Conservation (phyloP, 1,284 basidiomycete genomes). For the Porodaedalea pini region DNA sequence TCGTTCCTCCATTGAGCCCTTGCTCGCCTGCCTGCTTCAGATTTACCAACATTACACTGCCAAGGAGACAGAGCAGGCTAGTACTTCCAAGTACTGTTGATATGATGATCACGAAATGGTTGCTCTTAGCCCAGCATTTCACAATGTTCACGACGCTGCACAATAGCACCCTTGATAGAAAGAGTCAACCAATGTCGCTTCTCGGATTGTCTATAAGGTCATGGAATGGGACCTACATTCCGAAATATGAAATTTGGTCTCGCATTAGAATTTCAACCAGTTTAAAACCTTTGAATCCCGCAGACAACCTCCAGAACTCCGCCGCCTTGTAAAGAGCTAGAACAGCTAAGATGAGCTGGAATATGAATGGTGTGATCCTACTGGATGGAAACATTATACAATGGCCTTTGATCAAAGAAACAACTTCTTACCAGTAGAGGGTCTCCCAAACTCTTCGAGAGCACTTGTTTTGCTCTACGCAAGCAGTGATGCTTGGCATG, state of each 20-base stretch:
- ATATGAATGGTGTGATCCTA: not conserved
- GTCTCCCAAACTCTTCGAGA: not conserved
- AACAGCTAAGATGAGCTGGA: not conserved
- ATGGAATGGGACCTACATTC: not conserved
- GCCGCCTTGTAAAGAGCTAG: not conserved
- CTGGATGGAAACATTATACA: not conserved
- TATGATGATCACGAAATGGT: not conserved
- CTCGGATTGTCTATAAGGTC: not conserved
- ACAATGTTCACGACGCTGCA: not conserved
- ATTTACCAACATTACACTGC: slow-evolving; percentile 1
- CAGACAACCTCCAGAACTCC: not conserved
- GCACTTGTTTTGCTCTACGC: not conserved
- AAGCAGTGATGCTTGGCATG: not conserved
- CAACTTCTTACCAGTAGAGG: not conserved
- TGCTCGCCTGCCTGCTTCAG: slow-evolving; percentile 7
- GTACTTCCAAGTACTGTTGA: slow-evolving; percentile 1
- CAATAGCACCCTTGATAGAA: not conserved
- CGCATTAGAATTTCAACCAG: not conserved
- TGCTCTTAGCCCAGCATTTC: not conserved
- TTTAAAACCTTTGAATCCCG: not conserved
- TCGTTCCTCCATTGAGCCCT: slow-evolving; percentile 1
- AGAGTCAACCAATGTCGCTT: not conserved
- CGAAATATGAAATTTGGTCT: slow-evolving; percentile 5
- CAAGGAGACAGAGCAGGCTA: not conserved
- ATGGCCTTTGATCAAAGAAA: not conserved